phyloP scores from a whole-genome alignment of 2,329 filamentous ascomycete species.

The Thielaviopsis musarum region DNA sequence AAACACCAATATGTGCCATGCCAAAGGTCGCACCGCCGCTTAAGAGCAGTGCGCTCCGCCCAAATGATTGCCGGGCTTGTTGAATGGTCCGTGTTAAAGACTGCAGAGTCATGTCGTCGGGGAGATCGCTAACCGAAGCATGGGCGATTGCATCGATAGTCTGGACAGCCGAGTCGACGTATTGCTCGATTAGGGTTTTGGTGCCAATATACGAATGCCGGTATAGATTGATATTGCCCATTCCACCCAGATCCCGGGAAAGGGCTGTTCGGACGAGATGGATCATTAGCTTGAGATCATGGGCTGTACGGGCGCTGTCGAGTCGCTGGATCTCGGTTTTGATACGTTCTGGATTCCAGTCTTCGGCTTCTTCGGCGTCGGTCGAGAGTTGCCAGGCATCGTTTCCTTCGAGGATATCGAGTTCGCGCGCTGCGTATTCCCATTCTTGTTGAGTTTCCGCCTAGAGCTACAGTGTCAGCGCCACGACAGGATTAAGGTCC shows the following conservation, averaged over 20 bases:
- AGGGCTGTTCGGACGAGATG: conserved; percentile 66
- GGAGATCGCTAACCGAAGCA: conserved; percentile 29
- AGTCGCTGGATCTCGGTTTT: conserved; percentile 53
- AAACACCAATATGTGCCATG: conserved; percentile 80
- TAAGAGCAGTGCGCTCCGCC: conserved; percentile 65
- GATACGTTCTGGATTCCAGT: conserved; percentile 58
- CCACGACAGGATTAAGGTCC: too few relatives aligned
- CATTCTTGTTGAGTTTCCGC: conserved; percentile 56
- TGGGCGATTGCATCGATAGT: conserved; percentile 60
- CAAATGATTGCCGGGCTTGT: conserved; percentile 61
- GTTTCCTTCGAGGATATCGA: conserved; percentile 67
- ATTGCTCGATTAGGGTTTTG: conserved; percentile 71
- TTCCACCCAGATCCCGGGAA: conserved; percentile 66
- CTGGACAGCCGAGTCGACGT: conserved; percentile 62
- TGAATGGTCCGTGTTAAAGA: conserved; percentile 51
- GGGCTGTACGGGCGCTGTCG: conserved; percentile 53
- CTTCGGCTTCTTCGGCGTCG: conserved; percentile 24
- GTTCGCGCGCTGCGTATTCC: conserved; percentile 55
- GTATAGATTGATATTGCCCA: conserved; percentile 72
- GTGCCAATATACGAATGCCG: conserved; percentile 73
- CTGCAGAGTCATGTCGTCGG: conserved; percentile 39
- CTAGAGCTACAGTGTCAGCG: conserved; percentile 22
- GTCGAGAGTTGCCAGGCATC: conserved; percentile 55
- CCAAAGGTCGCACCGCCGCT: conserved; percentile 81
- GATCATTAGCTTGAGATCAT: conserved; percentile 62